These are phyloP conservation scores for Oidiodendron maius DNA, from an alignment of 495 filamentous ascomycete species.

Conservation along the genomic window DNA sequence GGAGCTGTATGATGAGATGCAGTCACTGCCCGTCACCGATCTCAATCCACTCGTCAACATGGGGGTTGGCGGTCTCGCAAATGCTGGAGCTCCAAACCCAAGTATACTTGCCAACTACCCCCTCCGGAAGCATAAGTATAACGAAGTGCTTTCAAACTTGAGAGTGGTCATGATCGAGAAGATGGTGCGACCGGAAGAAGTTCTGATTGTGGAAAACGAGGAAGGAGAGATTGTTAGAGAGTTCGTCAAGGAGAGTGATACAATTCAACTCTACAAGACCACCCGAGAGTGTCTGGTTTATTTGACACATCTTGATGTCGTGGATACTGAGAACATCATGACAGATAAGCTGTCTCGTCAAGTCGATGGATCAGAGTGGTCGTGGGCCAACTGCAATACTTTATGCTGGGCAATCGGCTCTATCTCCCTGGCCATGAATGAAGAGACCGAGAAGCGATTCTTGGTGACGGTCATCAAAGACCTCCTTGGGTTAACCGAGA, in stretches of 20 bases:
- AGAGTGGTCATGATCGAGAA: constrained; percentile 99
- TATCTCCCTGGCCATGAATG: constrained; percentile 98
- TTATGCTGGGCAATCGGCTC: constrained; percentile 99
- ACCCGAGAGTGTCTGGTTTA: constrained; percentile 97
- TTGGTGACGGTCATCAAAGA: constrained; percentile 98
- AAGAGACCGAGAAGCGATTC: constrained; percentile 98
- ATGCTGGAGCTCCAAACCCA: constrained; percentile 81
- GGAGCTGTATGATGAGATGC: constrained; percentile 98
- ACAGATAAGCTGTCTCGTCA: constrained; percentile 93
- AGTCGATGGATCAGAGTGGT: constrained; percentile 94
- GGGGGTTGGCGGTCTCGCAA: constrained; percentile 62
- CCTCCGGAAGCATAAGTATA: constrained; percentile 94
- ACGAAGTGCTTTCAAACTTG: constrained; percentile 86
- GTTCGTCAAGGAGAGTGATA: constrained; percentile 98
- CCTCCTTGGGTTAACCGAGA: constrained; percentile 93
- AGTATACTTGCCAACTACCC: constrained; percentile 77
- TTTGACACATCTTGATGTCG: constrained; percentile 93
- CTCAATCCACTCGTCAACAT: constrained; percentile 80
- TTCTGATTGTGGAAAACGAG: constrained; percentile 98
- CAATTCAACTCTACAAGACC: constrained; percentile 98
- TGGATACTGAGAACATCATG: constrained; percentile 98
- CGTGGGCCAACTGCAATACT: constrained; percentile 98
- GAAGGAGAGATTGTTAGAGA: constrained; percentile 98
- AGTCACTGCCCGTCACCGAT: constrained; percentile 83
- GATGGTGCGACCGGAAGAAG: constrained; percentile 97